Base-by-base conservation (phyloP, 2,329 filamentous ascomycete genomes). In the Pyricularia sp. region DNA sequence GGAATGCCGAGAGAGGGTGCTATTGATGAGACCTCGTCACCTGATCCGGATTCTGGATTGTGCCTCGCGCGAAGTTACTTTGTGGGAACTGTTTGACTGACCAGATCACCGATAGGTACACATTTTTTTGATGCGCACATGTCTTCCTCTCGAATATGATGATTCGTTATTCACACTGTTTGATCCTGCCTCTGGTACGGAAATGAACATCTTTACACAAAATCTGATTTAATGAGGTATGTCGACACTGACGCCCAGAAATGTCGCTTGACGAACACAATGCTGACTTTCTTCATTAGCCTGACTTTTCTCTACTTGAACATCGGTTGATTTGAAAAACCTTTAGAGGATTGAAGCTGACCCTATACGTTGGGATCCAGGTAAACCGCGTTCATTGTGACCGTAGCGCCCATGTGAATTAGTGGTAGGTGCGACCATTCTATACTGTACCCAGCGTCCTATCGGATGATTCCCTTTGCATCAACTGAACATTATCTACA, bases 11-110 rank as follows among this genome's bases (percentile, higher is more conserved):
- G 74, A 6, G 77, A 75, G 78, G 80, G 83, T 79, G 77, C 85
- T 88, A 83, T 87, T 86, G 86, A 83, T 88, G 86, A 88, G 77
- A 87, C 77, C 81, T 88, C 86, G 86, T 88, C 86, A 88, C 78
- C 86, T 88, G 86, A 88, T 74, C 68, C 71, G 28, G 23, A 63
- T 28, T 30, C 25, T 28, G 59, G 14, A 63, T 26, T 28, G 17
- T 25, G 9, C 14, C 30, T 63, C 4, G 59, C 23, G 26, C 58
- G 25, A 61, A 25, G 58, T 72, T 75, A 70, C 76, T 77, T 74
- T 65, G 33, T 70, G 78, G 77, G 77, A 78, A 79, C 70, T 70
- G 69, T 69, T 65, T 59, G 55, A 20, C 65, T 31, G 50, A 23
- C 11, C 64, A 10, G 14, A 28, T 63, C 28, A 20, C 23, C 25